Evolutionary conservation across 306 rosid species (phyloP), one percentile per base, ranked within the genome.

Genomic region (Hippophae rhamnoides): DNA sequence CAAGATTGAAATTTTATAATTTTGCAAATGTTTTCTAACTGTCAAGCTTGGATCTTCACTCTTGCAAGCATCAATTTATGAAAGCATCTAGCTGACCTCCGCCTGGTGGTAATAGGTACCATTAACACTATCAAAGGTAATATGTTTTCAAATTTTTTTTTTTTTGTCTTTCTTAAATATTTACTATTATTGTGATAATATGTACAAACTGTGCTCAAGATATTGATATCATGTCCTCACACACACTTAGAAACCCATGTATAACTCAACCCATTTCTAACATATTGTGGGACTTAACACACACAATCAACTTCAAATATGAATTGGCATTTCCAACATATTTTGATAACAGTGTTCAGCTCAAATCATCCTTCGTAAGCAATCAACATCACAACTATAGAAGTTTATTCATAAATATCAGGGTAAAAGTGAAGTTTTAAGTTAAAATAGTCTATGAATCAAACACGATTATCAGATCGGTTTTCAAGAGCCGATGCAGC

Each of bases 401-500:
- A 76, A 81, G 78, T 40, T 83, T 81, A 76, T 58, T 61, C 48
- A 13, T 38, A 65, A 52, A 18, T 57, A 69, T 52, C 54, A 56
- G 42, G 65, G 23, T 52, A 63, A 31, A 18, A 10, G 13, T 57
- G 52, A 43, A 27, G 48, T 52, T 13, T 23, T 47, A 41, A 60
- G 54, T 47, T 43, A 53, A 43, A 23, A 52, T 46, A 10, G 63
- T 54, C n/a, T 13, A 18, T 59, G 10, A 58, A 60, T 87, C 80
- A 87, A 72, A 43, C 26, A 3, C 68, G 79, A 48, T 31, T 31
- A 2, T 77, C 61, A 41, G 62, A 72, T 71, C 79, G 68, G 65
- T 74, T 80, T 72, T 84, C 95, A 58, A 88, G 78, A 67, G 90
- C 99, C 27, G 87, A 71, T 64, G 99, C 94, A 18, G 94, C 94